These are phyloP conservation scores for Fusarium dlaminii DNA, from an alignment of 2,329 filamentous ascomycete species.

Conservation along the genomic window DNA sequence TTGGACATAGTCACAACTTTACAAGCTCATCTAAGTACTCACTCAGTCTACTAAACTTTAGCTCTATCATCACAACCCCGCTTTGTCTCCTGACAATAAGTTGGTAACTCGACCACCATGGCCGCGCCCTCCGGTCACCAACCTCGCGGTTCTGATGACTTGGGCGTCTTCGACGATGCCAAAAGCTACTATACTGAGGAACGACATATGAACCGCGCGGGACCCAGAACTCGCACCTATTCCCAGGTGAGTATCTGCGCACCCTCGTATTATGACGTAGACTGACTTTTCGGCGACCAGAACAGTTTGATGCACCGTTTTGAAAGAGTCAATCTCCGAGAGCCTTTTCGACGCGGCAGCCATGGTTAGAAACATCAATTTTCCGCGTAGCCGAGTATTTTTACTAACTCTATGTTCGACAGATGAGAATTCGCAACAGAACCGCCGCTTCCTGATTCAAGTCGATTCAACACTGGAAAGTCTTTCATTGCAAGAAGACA, in stretches of 20 bases:
- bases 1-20: conserved; percentile 15
- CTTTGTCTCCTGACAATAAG: conserved; percentile 12
- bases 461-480: conserved; percentile 85
- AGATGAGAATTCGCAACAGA: conserved; percentile 78
- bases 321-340: conserved; percentile 60
- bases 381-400: neutral
- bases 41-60: neutral
- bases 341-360: conserved; percentile 67
- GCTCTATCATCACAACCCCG: conserved; percentile 2
- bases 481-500: conserved; percentile 87
- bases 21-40: neutral
- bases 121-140: conserved; percentile 42
- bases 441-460: conserved; percentile 83
- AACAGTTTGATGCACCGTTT: conserved; percentile 64
- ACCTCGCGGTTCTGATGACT: conserved; percentile 55
- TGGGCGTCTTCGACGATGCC: conserved; percentile 65
- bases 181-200: conserved; percentile 68
- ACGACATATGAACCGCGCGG: conserved; percentile 61
- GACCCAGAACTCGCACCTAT: conserved; percentile 64
- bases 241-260: conserved; percentile 57
- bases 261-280: neutral
- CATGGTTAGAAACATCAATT: conserved; percentile 56
- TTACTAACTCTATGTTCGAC: conserved; percentile 16
- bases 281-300: conserved; percentile 50
- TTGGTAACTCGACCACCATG: conserved; percentile 36